A percentile compares a stretch with the other conserved stretches of the same genome.
Evolutionary conservation across 192 early-diverging fungal species (phyloP).

Genomic region (Coemansia sp.): DNA sequence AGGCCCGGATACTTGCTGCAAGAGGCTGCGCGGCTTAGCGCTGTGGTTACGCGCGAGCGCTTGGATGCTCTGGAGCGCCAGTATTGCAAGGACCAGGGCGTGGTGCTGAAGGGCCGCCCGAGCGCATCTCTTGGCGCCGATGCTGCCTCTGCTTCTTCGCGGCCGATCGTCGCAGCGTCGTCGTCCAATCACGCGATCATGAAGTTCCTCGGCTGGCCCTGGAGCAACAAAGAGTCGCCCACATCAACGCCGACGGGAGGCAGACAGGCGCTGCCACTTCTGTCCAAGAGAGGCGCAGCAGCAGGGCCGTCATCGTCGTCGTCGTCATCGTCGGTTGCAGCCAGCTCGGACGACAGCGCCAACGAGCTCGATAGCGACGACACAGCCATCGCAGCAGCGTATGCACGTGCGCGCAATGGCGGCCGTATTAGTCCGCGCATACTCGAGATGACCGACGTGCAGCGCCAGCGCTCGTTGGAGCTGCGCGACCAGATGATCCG

Average conservation of each 20-base stretch:
- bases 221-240: conserved; percentile 26
- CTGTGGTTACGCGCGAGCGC: conserved; percentile 67
- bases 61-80: conserved; percentile 67
- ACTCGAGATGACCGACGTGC: background rate
- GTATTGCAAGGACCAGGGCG: conserved; percentile 19
- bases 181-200: conserved; percentile 18
- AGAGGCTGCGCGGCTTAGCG: conserved; percentile 74
- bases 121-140: background rate
- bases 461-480: background rate
- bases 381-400: conserved; percentile 1
- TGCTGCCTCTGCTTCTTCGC: background rate
- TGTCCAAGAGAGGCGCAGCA: background rate
- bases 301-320: background rate
- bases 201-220: conserved; percentile 51
- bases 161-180: background rate
- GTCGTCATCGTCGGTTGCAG: background rate
- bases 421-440: conserved; percentile 32
- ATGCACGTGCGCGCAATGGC: background rate
- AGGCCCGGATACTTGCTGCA: conserved; percentile 64
- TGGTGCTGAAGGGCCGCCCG: background rate
- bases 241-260: background rate
- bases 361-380: background rate
- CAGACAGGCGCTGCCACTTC: background rate
- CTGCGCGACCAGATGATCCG: conserved; percentile 49
- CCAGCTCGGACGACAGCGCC: background rate